These are phyloP conservation scores for Licmophora abbreviata DNA, from an alignment of 108 stramenopile genomes.

Conservation along the genomic window DNA sequence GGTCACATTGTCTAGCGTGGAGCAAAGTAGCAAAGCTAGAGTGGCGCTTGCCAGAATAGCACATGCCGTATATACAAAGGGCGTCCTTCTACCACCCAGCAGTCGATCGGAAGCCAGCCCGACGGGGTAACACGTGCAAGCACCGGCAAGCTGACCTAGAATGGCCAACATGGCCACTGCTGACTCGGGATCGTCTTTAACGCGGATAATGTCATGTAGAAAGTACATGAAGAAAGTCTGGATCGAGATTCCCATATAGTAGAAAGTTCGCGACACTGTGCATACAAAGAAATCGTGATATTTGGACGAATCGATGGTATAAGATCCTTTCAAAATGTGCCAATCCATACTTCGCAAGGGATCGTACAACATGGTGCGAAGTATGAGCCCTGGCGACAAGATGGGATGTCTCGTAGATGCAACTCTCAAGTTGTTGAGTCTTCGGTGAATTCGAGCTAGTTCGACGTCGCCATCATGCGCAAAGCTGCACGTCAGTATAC, in stretches of 20 bases:
- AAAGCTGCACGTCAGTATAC: constrained; percentile 22
- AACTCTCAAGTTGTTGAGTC: too few species aligned
- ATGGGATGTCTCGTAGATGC: too few species aligned
- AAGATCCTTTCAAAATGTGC: constrained; percentile 20
- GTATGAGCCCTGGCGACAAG: constrained; percentile 19
- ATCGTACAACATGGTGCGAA: constrained; percentile 34
- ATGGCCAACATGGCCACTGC: constrained; percentile 39
- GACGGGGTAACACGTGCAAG: constrained; percentile 38
- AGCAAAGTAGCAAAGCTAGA: constrained; percentile 25
- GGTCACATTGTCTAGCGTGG: constrained; percentile 26
- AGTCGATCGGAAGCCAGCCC: constrained; percentile 39
- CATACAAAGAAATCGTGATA: constrained; percentile 58
- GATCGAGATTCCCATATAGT: constrained; percentile 53
- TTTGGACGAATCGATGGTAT: constrained; percentile 26
- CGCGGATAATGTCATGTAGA: constrained; percentile 35
- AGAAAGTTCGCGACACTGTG: constrained; percentile 47
- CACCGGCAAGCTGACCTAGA: constrained; percentile 34
- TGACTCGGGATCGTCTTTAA: constrained; percentile 28
- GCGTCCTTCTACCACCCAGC: constrained; percentile 31
- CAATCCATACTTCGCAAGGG: constrained; percentile 21
- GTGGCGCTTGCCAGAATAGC: constrained; percentile 20
- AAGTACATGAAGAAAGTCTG: constrained; percentile 52
- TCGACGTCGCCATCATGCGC: constrained; percentile 27
- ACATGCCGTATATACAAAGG: constrained; percentile 52
- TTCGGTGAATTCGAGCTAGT: constrained; percentile 4